Evolutionary conservation across 352 stramenopile genomes (phyloP).

Genomic region (Phytophthora pisi): DNA sequence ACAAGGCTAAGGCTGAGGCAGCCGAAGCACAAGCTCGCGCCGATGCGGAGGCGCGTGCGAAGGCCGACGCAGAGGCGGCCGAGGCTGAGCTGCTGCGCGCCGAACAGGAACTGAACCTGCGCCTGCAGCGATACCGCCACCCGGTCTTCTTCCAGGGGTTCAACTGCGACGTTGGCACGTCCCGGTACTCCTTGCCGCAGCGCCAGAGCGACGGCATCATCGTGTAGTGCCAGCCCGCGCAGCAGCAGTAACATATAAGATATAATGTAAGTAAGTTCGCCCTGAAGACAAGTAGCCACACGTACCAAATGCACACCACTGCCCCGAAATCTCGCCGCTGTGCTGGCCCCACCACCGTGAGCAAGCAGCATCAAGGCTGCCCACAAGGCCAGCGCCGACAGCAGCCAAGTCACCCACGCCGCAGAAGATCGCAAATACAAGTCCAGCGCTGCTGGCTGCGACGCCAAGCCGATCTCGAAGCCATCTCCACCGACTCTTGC

Average conservation of each 20-base stretch:
- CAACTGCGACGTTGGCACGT: conserved; percentile 35
- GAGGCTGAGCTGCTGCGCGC: conserved; percentile 26
- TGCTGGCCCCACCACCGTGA: conserved; percentile 1
- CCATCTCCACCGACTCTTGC: conserved; percentile 5
- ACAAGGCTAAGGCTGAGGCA: conserved; percentile 18
- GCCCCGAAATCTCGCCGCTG: neutral
- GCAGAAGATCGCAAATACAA: conserved; percentile 14
- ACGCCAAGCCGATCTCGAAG: neutral
- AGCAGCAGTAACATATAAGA: conserved; percentile 22
- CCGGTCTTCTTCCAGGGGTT: conserved; percentile 46
- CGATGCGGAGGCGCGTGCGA: conserved; percentile 19
- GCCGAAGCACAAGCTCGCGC: conserved; percentile 18
- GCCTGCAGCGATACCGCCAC: conserved; percentile 34
- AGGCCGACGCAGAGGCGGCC: conserved; percentile 18
- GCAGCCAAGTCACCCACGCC: conserved; percentile 1
- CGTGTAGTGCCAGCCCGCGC: conserved; percentile 7
- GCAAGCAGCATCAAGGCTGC: neutral
- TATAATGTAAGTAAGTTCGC: conserved; percentile 28
- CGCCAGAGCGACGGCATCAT: conserved; percentile 20
- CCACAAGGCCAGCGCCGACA: neutral
- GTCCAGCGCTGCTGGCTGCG: neutral
- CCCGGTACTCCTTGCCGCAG: conserved; percentile 26
- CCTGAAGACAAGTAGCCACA: neutral
- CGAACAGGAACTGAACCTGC: conserved; percentile 36
- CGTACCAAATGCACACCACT: neutral